Conservation (phyloP, 2,329 filamentous ascomycete species). For the Tolypocladium inflatum region DNA sequence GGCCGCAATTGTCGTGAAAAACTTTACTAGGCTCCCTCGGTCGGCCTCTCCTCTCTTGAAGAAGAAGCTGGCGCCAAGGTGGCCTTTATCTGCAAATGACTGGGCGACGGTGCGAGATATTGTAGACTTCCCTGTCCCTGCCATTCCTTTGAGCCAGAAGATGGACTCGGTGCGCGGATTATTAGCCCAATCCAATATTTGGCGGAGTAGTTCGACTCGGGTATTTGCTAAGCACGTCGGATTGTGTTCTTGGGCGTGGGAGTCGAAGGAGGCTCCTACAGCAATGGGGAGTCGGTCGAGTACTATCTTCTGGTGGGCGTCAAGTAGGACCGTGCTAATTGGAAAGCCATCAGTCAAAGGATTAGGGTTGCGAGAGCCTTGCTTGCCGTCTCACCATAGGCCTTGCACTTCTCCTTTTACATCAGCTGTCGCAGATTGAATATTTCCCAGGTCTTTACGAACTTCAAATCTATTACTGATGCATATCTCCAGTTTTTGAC, state of each 20-base stretch:
- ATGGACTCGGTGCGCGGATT: constrained; percentile 12
- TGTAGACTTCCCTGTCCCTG: constrained; percentile 29
- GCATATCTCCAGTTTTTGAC: no score
- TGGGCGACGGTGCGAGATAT: constrained; percentile 20
- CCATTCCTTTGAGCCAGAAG: constrained; percentile 29
- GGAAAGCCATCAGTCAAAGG: no score
- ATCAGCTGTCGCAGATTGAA: no score
- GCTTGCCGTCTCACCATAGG: no score
- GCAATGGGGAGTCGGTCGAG: constrained; percentile 12
- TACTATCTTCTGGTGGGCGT: constrained; percentile 12
- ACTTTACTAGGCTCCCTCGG: constrained; percentile 19
- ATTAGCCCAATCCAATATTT: constrained; percentile 15
- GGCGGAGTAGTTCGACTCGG: constrained; percentile 17
- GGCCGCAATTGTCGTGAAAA: constrained; percentile 30
- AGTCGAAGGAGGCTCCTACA: constrained; percentile 21
- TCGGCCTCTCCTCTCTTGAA: constrained; percentile 33
- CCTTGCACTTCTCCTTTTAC: no score
- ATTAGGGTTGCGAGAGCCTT: no score
- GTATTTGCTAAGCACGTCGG: constrained; percentile 20
- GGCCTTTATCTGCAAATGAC: constrained; percentile 3
- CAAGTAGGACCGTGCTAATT: not conserved
- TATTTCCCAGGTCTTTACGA: no score
- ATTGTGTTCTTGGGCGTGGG: constrained; percentile 20
- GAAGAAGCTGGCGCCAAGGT: no score
- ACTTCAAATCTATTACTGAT: no score